A percentile compares a stretch with the other conserved stretches of the same genome.
Evolutionary conservation across 495 filamentous ascomycete genomes (phyloP).

Genomic region (Pseudoneurospora amorphoporcata): DNA sequence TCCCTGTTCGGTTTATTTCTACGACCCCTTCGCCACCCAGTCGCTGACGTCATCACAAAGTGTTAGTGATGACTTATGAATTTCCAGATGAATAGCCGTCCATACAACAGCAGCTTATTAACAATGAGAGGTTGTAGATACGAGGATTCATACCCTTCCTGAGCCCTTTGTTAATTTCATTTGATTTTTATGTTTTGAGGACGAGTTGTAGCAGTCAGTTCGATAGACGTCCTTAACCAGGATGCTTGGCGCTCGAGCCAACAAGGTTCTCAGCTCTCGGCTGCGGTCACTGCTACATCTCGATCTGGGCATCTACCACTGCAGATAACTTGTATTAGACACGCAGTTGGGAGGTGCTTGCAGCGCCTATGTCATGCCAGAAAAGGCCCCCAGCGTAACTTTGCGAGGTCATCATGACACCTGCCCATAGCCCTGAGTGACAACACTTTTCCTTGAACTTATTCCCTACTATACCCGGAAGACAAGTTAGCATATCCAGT

Average conservation of each 20-base stretch:
- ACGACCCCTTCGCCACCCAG: background rate
- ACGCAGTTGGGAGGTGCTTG: background rate
- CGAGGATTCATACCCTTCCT: background rate
- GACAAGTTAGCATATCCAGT: background rate
- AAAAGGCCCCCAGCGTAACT: background rate
- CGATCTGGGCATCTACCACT: background rate
- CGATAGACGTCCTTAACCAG: background rate
- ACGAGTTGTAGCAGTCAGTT: background rate
- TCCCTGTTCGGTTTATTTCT: too few relatives aligned
- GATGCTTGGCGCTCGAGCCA: background rate
- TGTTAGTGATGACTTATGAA: background rate
- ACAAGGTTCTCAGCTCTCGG: background rate
- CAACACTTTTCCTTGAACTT: background rate
- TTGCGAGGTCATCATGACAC: background rate
- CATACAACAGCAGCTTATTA: background rate
- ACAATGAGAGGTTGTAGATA: background rate
- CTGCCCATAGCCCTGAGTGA: background rate
- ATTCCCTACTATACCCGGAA: background rate
- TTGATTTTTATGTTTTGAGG: background rate
- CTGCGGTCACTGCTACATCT: too few relatives aligned
- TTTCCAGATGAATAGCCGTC: background rate
- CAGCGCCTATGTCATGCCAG: background rate
- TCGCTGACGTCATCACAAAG: background rate
- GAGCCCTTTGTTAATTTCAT: background rate
- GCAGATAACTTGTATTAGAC: background rate